Percentiles rank a stretch among this genome's conserved stretches.
Conservation (phyloP, 2,329 filamentous ascomycete genomes). For the Diaporthe sp. region DNA sequence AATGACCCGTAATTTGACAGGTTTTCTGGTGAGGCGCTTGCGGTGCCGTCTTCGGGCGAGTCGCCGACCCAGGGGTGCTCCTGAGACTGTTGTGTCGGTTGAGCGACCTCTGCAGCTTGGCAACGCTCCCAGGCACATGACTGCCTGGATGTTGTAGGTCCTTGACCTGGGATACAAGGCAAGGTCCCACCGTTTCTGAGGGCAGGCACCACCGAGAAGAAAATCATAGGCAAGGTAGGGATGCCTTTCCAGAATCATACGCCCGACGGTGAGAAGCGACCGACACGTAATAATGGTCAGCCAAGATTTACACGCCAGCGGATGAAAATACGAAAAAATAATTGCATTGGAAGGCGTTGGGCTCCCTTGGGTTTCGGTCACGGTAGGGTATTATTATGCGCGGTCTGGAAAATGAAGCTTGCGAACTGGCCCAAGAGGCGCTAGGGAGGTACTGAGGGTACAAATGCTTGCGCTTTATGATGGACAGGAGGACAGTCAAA, state of each 20-base stretch:
- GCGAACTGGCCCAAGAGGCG: constrained; percentile 10
- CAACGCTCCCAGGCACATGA: background rate
- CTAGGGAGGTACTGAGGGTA: constrained; percentile 6
- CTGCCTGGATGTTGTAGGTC: background rate
- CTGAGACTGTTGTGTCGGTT: background rate
- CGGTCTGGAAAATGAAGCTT: constrained; percentile 30
- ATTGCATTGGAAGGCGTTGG: constrained; percentile 41
- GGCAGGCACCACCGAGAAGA: background rate
- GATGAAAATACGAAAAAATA: constrained; percentile 34
- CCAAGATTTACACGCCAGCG: constrained; percentile 8
- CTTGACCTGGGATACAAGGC: background rate
- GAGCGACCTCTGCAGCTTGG: background rate
- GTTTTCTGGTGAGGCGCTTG: background rate
- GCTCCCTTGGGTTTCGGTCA: constrained; percentile 29
- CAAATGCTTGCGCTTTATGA: constrained; percentile 2
- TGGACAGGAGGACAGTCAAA: constrained; percentile 21
- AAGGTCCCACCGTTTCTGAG: background rate
- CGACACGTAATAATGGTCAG: background rate
- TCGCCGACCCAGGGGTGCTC: background rate
- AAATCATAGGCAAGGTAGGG: background rate
- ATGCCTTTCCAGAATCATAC: background rate
- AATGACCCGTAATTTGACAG: background rate
- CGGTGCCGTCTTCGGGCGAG: background rate
- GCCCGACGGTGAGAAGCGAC: background rate
- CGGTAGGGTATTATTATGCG: constrained; percentile 19